A percentile compares a stretch with the other conserved stretches of the same genome.
These are phyloP conservation scores for Colletotrichum coccodes DNA, from an alignment of 2,329 filamentous ascomycete species.

Conservation along the genomic window DNA sequence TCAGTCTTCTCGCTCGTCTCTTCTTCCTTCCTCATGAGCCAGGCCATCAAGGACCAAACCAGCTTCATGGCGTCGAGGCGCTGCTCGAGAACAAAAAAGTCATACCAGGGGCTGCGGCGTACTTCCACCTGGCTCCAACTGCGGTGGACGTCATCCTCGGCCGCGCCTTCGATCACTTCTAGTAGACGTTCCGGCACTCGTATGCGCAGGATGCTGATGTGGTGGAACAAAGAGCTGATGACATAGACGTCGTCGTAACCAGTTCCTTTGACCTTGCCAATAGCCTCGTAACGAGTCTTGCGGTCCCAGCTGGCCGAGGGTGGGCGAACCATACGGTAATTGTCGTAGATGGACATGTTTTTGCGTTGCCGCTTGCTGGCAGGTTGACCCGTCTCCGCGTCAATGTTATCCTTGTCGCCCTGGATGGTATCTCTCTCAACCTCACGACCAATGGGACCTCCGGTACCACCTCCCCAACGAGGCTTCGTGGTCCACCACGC, in stretches of 20 bases:
- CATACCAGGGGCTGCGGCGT: conserved; percentile 70
- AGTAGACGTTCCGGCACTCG: conserved; percentile 66
- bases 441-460: conserved; percentile 72
- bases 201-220: conserved; percentile 66
- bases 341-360: conserved; percentile 69
- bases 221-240: conserved; percentile 70
- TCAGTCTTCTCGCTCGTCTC: conserved; percentile 37
- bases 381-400: conserved; percentile 37
- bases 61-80: conserved; percentile 65
- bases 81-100: conserved; percentile 65
- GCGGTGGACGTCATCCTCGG: conserved; percentile 44
- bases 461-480: conserved; percentile 71
- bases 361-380: conserved; percentile 62
- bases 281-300: conserved; percentile 66
- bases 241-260: conserved; percentile 71
- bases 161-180: conserved; percentile 60
- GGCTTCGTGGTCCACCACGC: conserved; percentile 71
- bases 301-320: conserved; percentile 69
- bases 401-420: conserved; percentile 56
- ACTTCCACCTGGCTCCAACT: conserved; percentile 65
- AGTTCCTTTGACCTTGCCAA: conserved; percentile 59
- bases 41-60: conserved; percentile 70
- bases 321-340: conserved; percentile 70
- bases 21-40: conserved; percentile 61
- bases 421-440: conserved; percentile 58